Percentiles rank a stretch among this genome's conserved stretches.
Evolutionary conservation across 768 basidiomycete genomes (phyloP).

Genomic region (Hortiboletus flavorubellus): DNA sequence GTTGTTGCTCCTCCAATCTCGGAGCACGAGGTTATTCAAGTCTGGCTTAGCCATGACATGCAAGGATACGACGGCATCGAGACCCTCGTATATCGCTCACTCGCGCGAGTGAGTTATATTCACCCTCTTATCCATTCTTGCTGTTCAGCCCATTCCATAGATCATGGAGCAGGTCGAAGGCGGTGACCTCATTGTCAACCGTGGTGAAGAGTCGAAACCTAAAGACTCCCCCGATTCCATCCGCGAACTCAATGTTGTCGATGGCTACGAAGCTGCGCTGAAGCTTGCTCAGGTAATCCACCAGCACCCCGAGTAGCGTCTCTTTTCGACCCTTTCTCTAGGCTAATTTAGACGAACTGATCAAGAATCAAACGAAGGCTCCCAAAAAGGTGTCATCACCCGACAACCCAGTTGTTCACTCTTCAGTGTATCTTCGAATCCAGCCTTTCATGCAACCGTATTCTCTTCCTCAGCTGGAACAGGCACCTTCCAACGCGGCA

Average conservation of each 20-base stretch:
- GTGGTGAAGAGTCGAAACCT: conserved; percentile 71
- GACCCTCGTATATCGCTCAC: conserved; percentile 84
- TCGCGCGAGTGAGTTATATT: conserved; percentile 62
- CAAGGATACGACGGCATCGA: conserved; percentile 94
- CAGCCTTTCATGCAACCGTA: conserved; percentile 76
- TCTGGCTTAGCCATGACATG: conserved; percentile 97
- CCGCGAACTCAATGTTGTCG: conserved; percentile 78
- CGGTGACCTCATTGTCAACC: conserved; percentile 85
- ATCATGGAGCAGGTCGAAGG: conserved; percentile 95
- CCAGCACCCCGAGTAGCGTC: background rate
- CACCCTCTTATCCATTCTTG: background rate
- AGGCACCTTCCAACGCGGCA: conserved; percentile 22
- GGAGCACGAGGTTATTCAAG: conserved; percentile 95
- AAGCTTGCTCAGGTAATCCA: conserved; percentile 74
- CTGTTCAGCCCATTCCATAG: conserved; percentile 35
- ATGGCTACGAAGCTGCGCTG: conserved; percentile 79
- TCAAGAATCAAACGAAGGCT: conserved; percentile 55
- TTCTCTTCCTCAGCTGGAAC: conserved; percentile 36
- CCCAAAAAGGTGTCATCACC: conserved; percentile 28
- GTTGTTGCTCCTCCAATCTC: conserved; percentile 98
- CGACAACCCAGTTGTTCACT: conserved; percentile 72
- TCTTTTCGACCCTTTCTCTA: conserved; percentile 29
- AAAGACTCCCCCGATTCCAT: conserved; percentile 47
- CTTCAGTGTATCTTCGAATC: conserved; percentile 89
- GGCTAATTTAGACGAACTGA: conserved; percentile 76